These are phyloP conservation scores for Eimeria acervulina DNA, from an alignment of 169 alveolate species.

Conservation along the genomic window DNA sequence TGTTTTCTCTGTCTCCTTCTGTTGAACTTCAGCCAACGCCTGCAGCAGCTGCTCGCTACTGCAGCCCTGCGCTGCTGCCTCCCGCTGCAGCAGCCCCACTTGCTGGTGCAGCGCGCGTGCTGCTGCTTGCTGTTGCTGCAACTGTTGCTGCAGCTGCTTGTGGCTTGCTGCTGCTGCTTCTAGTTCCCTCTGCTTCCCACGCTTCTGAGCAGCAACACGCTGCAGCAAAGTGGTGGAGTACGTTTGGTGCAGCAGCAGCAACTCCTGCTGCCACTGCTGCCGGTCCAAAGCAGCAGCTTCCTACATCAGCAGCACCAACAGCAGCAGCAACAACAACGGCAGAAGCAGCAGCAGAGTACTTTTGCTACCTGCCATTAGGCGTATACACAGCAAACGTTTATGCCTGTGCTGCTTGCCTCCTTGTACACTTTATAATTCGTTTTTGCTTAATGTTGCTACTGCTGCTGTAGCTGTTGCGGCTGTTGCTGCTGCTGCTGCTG, in stretches of 20 bases:
- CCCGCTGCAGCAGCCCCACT: constrained; percentile 42
- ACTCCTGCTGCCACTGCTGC: constrained; percentile 45
- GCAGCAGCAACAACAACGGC: constrained; percentile 38
- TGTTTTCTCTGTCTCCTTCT: neutral
- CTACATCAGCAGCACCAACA: constrained; percentile 44
- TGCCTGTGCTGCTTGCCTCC: too few relatives aligned
- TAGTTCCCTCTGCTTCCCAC: neutral
- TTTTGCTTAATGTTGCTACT: neutral
- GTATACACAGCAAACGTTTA: neutral
- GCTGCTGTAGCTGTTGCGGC: constrained; percentile 7
- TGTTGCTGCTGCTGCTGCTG: neutral
- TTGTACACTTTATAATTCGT: too few relatives aligned
- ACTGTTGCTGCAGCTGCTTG: constrained; percentile 58
- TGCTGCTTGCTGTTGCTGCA: constrained; percentile 18
- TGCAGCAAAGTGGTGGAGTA: neutral
- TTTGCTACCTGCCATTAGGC: neutral
- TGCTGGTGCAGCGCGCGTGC: constrained; percentile 14
- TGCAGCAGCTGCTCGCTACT: constrained; percentile 20
- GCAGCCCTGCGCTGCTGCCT: neutral
- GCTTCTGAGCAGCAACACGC: constrained; percentile 19
- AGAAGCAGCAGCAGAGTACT: neutral
- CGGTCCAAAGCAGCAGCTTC: neutral
- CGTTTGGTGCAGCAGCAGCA: constrained; percentile 61
- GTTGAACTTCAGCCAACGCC: neutral
- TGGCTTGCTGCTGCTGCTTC: constrained; percentile 31